Evolutionary conservation across 768 basidiomycete species (phyloP).

Genomic region (Phylloporus rhodoxanthus): DNA sequence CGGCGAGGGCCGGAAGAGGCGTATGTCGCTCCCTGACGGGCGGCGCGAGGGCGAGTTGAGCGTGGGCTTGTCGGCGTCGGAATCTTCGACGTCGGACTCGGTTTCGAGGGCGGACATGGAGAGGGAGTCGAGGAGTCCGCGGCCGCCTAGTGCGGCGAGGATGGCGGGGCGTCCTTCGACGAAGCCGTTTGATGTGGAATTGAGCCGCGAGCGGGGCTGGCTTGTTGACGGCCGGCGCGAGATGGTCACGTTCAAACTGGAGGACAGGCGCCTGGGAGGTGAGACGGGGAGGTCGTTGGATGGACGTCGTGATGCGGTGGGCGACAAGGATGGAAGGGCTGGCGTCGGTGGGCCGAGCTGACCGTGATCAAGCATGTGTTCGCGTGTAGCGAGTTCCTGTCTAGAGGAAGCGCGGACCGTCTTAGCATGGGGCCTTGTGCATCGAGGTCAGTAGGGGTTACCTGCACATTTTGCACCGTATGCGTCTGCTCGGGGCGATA

Average conservation of each 20-base stretch:
- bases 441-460: slow-evolving; percentile 15
- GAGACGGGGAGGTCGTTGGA: slow-evolving; percentile 25
- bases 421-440: not conserved
- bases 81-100: slow-evolving; percentile 37
- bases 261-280: slow-evolving; percentile 18
- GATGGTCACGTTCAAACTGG: slow-evolving; percentile 26
- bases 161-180: slow-evolving; percentile 19
- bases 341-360: slow-evolving; percentile 69
- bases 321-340: slow-evolving; percentile 38
- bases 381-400: slow-evolving; percentile 81
- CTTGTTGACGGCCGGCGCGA: slow-evolving; percentile 24
- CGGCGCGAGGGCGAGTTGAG: slow-evolving; percentile 6
- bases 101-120: slow-evolving; percentile 52
- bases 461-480: slow-evolving; percentile 93
- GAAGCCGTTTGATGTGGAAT: slow-evolving; percentile 16
- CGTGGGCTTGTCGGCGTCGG: slow-evolving; percentile 15
- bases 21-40: slow-evolving; percentile 7
- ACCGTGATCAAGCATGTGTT: slow-evolving; percentile 90
- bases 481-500: slow-evolving; percentile 50
- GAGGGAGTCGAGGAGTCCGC: slow-evolving; percentile 35
- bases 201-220: slow-evolving; percentile 21
- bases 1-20: slow-evolving; percentile 10
- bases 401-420: slow-evolving; percentile 22
- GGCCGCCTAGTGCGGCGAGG: slow-evolving; percentile 24
- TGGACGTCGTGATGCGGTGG: slow-evolving; percentile 42